Base-by-base conservation (phyloP, 495 filamentous ascomycete species). In the Hypoxylon subgilvum region DNA sequence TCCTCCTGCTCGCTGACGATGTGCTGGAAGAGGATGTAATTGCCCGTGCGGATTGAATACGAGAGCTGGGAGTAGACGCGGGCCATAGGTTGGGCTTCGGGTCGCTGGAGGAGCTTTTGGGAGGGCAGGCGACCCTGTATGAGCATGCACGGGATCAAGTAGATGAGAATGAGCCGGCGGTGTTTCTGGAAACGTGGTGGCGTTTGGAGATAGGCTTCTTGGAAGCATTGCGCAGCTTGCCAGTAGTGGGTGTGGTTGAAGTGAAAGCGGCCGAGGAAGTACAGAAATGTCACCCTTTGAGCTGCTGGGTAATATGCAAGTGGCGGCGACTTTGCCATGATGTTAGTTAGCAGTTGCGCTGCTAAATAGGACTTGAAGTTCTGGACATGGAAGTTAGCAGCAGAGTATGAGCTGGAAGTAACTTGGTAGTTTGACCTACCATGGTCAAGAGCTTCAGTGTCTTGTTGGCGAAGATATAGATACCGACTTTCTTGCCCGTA, bases 231-330 rank as follows among this genome's bases (percentile, higher is more conserved):
- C 46, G 86, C 84, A 0, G 93, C 89, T 10, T 84, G 82, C 60
- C 83, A 84, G 73, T 89, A 96, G 62, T 96, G 86, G 35, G 81
- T 87, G 56, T 89, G 90, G 48, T 86, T 83, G 66, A 96, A 92
- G 54, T 88, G 81, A 66, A 92, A 96, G 31, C 92, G 88, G 22
- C 93, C 93, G 13, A 96, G 88, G 67, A 96, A 97, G 73, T 96
- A 97, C 4, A 96, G 85, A 69, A 92, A 97, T 16, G 93, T 92
- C 21, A 95, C 89, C 32, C 90, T 84, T 52, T 97, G 90, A 7
- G 90, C 82, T n/a, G 90, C 90, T 12, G 93, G 90, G 67, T 92
- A 96, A 34, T 87, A 76, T 2, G 78, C 76, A 12, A 96, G 78
- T 0, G 89, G 89, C 4, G 92, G 90, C 1, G 90, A 91, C 57